Evolutionary conservation across 768 basidiomycete genomes (phyloP).

Genomic region (Amanita polypyramis): DNA sequence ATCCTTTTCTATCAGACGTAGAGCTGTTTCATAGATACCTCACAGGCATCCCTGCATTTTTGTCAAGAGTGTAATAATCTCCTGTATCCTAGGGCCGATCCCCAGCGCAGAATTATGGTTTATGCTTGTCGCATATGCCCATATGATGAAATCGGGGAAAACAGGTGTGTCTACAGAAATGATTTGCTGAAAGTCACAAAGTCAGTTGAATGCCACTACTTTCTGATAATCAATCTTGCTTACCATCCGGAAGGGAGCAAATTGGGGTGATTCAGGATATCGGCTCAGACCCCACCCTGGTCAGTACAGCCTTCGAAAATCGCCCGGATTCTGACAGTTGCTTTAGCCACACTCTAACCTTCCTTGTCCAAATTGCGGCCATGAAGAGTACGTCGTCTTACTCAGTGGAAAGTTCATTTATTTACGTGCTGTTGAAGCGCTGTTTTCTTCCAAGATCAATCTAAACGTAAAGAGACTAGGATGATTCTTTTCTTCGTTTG

Average conservation of each 20-base stretch:
- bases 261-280: slow-evolving; percentile 86
- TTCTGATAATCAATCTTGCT: slow-evolving; percentile 1
- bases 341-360: slow-evolving; percentile 78
- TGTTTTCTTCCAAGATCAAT: slow-evolving; percentile 95
- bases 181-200: slow-evolving; percentile 90
- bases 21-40: background rate
- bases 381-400: slow-evolving; percentile 58
- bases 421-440: slow-evolving; percentile 39
- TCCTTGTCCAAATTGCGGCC: slow-evolving; percentile 69
- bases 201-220: slow-evolving; percentile 29
- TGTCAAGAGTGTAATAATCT: slow-evolving; percentile 95
- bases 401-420: background rate
- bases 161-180: slow-evolving; percentile 87
- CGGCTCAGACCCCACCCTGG: slow-evolving; percentile 83
- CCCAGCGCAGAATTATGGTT: slow-evolving; percentile 73
- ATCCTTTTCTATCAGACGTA: background rate
- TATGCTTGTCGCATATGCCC: slow-evolving; percentile 88
- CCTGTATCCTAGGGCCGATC: slow-evolving; percentile 88
- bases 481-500: slow-evolving; percentile 94
- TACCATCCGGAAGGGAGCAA: slow-evolving; percentile 58
- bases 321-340: background rate
- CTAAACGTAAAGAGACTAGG: slow-evolving; percentile 88
- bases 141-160: slow-evolving; percentile 77
- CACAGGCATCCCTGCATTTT: slow-evolving; percentile 76
- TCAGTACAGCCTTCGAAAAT: slow-evolving; percentile 18